Evolutionary conservation across 2,329 filamentous ascomycete genomes (phyloP), one percentile per base, ranked within the genome.

Genomic region (Sarocladiaceae sp.): DNA sequence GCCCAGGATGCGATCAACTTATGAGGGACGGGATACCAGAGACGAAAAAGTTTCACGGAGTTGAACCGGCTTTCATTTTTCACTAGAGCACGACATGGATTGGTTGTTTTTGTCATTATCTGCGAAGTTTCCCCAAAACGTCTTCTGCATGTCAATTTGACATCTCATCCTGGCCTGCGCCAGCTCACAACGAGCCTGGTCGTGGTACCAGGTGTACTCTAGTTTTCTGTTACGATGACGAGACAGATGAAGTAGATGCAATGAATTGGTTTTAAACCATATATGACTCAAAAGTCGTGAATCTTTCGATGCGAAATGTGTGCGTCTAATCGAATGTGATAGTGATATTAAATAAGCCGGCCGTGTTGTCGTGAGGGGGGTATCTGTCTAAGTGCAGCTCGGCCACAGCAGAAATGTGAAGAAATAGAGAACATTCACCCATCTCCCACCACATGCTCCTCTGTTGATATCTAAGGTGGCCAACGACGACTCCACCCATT

Each of bases 41-140:
- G 37, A 55, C 54, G 48, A 52, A 66, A 66, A 66, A 65, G 59
- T 63, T 62, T 52, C 53, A 58, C 52, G 66, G 66, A 68, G 66
- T 69, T 69, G 62, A 58, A 61, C 54, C 58, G 57, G 42, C 31
- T 33, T 47, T 45, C 43, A 34, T 46, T 51, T 46, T 48, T 26
- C 10, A n/a, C 29, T 43, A 44, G 44, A 47, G 42, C 46, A 47
- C 37, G 37, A 41, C 37, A 41, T 41, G 37, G 37, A 41, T 29
- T 41, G 21, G 20, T 39, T 39, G 33, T 34, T 45, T 41, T 41
- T 37, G 4, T 44, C 29, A 43, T 42, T 33, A 15, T 46, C 26
- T 37, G 15, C 37, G 37, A 24, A 41, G 26, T 16, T 41, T 21
- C 13, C 29, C 13, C 29, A 12, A 41, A 21, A 10, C 12, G 26